A percentile compares a stretch with the other conserved stretches of the same genome.
Conservation (phyloP, 768 basidiomycete genomes). For the Auricularia sp. region DNA sequence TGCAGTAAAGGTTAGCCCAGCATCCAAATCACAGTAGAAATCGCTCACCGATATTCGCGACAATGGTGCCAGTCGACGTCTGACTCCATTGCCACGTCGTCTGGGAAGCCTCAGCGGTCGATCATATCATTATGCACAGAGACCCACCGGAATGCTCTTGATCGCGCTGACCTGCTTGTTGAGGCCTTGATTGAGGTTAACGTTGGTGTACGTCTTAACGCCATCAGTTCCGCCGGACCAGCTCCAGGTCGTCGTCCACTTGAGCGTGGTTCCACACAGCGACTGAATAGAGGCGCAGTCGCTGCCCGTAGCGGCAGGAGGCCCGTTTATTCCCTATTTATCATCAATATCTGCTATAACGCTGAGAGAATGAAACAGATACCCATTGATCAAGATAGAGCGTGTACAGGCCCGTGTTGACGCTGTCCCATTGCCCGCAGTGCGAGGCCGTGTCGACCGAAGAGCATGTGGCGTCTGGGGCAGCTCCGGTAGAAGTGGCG, state of each 20-base stretch:
- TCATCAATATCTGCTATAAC: conserved; percentile 11
- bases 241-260: conserved; percentile 44
- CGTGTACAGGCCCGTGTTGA: conserved; percentile 36
- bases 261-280: conserved; percentile 30
- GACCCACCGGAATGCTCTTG: conserved; percentile 43
- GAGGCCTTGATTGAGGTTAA: conserved; percentile 32
- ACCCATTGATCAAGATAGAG: conserved; percentile 44
- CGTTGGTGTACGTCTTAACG: conserved; percentile 56
- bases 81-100: conserved; percentile 51
- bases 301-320: conserved; percentile 23
- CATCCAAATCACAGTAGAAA: background rate
- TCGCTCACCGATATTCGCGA: conserved; percentile 27
- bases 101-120: conserved; percentile 19
- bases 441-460: conserved; percentile 1
- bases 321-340: conserved; percentile 15
- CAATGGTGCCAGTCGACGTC: conserved; percentile 28
- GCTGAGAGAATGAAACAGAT: background rate
- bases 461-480: background rate
- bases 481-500: background rate
- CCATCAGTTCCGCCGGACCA: conserved; percentile 40
- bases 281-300: conserved; percentile 42
- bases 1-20: conserved; percentile 15
- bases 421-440: conserved; percentile 45
- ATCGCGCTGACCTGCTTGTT: conserved; percentile 48
- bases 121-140: no score